Conservation (phyloP, 2,329 filamentous ascomycete genomes). For the Talaromyces sp. region DNA sequence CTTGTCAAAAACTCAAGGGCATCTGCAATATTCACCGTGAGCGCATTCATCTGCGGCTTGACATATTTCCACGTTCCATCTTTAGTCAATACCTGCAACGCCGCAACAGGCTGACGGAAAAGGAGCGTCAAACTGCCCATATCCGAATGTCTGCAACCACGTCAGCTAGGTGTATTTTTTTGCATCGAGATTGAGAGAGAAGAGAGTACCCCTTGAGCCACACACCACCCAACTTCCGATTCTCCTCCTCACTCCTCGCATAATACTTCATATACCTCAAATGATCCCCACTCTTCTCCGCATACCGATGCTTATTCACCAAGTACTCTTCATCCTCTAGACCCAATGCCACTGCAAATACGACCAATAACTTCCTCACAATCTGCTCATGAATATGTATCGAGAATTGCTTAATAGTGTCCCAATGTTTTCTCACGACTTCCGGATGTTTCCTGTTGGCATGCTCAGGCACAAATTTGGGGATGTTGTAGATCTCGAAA, state of each 20-base stretch:
- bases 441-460: background rate
- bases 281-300: slow-evolving; percentile 56
- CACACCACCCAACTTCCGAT: slow-evolving; percentile 43
- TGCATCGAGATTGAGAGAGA: slow-evolving; percentile 22
- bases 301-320: slow-evolving; percentile 55
- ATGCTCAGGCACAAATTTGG: slow-evolving; percentile 48
- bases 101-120: slow-evolving; percentile 58
- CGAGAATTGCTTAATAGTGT: slow-evolving; percentile 55
- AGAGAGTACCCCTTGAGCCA: slow-evolving; percentile 40
- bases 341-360: slow-evolving; percentile 60
- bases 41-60: slow-evolving; percentile 47
- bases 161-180: background rate
- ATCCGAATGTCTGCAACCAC: slow-evolving; percentile 50
- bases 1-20: slow-evolving; percentile 49
- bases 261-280: slow-evolving; percentile 61
- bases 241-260: slow-evolving; percentile 48
- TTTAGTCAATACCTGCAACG: slow-evolving; percentile 53
- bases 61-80: slow-evolving; percentile 52
- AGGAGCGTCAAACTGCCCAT: slow-evolving; percentile 55
- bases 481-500: slow-evolving; percentile 58
- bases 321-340: slow-evolving; percentile 58
- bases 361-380: slow-evolving; percentile 48
- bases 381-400: slow-evolving; percentile 26
- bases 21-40: slow-evolving; percentile 53
- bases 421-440: background rate